These are phyloP conservation scores for Nakazawaea siamensis DNA, from an alignment of 805 yeast genomes.

Conservation along the genomic window DNA sequence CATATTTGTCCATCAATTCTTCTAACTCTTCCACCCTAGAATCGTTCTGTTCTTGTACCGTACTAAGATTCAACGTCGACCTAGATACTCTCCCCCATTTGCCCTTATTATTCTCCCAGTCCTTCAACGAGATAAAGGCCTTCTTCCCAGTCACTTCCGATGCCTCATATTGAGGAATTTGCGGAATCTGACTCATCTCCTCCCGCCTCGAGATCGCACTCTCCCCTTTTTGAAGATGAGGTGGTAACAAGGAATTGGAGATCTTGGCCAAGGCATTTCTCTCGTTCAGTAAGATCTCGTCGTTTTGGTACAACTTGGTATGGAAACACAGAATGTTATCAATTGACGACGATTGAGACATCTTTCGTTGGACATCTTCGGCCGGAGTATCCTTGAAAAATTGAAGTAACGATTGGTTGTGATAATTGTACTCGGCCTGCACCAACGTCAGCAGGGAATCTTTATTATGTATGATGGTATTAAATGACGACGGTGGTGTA, in stretches of 20 bases:
- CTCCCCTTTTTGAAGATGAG: constrained; percentile 10
- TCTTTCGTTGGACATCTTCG: no score
- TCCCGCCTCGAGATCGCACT: constrained; percentile 4
- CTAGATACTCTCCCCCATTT: not conserved
- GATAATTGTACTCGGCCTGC: not conserved
- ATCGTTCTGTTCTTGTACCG: no score
- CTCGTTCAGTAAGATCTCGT: constrained; percentile 5
- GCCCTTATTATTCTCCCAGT: constrained; percentile 8
- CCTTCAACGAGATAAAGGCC: constrained; percentile 8
- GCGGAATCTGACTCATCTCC: not conserved
- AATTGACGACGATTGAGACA: not conserved
- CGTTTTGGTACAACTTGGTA: not conserved
- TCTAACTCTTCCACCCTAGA: no score
- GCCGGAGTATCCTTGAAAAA: not conserved
- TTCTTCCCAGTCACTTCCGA: no score
- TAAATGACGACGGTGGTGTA: no score
- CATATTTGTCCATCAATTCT: no score
- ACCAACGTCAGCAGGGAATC: constrained; percentile 10
- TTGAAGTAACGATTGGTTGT: not conserved
- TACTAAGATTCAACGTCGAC: not conserved
- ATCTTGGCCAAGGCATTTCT: constrained; percentile 2
- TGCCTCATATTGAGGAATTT: no score
- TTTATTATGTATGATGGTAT: constrained; percentile 5
- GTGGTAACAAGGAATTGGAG: constrained; percentile 10
- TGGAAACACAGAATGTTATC: not conserved